Percentiles rank a stretch among this genome's conserved stretches.
Evolutionary conservation across 495 filamentous ascomycete species (phyloP).

Genomic region (Penicillium malachiteum): DNA sequence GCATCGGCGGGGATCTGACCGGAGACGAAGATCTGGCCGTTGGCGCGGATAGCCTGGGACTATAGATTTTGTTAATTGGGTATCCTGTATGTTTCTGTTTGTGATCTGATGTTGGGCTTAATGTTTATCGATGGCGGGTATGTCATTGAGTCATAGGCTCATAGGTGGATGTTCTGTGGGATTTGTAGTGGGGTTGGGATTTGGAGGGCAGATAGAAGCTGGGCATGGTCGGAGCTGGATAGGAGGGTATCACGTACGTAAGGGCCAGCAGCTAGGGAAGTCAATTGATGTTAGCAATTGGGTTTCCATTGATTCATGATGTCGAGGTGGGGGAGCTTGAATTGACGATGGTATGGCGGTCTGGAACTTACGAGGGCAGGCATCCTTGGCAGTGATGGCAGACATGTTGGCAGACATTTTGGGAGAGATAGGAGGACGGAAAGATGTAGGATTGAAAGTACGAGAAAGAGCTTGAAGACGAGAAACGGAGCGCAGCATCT

Average conservation of each 20-base stretch:
- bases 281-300: slow-evolving; percentile 34
- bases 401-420: slow-evolving; percentile 41
- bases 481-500: slow-evolving; percentile 29
- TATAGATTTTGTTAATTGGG: slow-evolving; percentile 30
- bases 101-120: neutral
- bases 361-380: slow-evolving; percentile 46
- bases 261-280: slow-evolving; percentile 50
- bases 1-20: slow-evolving; percentile 86
- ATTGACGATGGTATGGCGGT: neutral
- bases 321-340: neutral
- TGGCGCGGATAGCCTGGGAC: slow-evolving; percentile 88
- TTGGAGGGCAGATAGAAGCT: neutral
- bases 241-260: slow-evolving; percentile 47
- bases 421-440: slow-evolving; percentile 9
- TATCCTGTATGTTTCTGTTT: slow-evolving; percentile 5
- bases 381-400: slow-evolving; percentile 42
- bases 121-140: neutral
- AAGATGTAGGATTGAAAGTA: slow-evolving; percentile 4
- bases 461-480: slow-evolving; percentile 29
- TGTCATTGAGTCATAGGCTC: neutral
- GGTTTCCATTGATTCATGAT: neutral
- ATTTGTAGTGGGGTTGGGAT: neutral
- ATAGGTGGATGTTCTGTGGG: neutral
- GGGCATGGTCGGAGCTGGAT: neutral
- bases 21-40: slow-evolving; percentile 83